Evolutionary conservation across 257 asterid genomes (phyloP), one percentile per base, ranked within the genome.

Genomic region (Salvia hispanica): DNA sequence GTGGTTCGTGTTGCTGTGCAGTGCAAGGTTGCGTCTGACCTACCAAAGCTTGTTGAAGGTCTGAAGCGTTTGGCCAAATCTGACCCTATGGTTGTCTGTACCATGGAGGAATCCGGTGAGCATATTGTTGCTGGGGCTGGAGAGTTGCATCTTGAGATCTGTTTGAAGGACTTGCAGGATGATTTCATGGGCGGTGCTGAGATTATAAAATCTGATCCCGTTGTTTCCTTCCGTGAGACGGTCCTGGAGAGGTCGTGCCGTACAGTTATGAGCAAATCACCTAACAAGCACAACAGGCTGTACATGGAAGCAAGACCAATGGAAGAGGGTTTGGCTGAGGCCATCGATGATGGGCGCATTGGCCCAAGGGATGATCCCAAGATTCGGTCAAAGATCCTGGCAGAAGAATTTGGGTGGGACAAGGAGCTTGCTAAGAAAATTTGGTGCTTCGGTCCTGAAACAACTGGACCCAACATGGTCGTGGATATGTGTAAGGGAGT

Each of bases 401-500:
- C 70, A 0, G 70, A 64, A 47, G 70, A 64, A 45, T 64, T 46
- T 9, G 70, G 70, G 0, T 64, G 70, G 70, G 70, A 64, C 58
- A 64, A 64, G 4, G 70, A 64, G 62, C 82, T 83, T 11, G 88
- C 88, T 0, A 82, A 83, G 76, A 83, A 83, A 48, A 48, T 64
- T 4, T 64, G 70, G 70, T 47, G 59, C 36, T 64, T 64, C 33
- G 70, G 70, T 47, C 70, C 70, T 8, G 70, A 64, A 64, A 64
- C 70, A 0, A 64, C 70, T 33, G 70, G 70, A 33, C 70, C 58
- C 1, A 83, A 83, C 66, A 83, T 83, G 88, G 85, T 83, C 3
- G 87, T 82, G 2, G 87, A 82, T 67, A 79, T 79, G 87, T 82
- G 84, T 64, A 82, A 82, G 82, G 86, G 83, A 72, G 85, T 82